Base-by-base conservation (phyloP, 805 yeast species). In the Pichia heedii region DNA sequence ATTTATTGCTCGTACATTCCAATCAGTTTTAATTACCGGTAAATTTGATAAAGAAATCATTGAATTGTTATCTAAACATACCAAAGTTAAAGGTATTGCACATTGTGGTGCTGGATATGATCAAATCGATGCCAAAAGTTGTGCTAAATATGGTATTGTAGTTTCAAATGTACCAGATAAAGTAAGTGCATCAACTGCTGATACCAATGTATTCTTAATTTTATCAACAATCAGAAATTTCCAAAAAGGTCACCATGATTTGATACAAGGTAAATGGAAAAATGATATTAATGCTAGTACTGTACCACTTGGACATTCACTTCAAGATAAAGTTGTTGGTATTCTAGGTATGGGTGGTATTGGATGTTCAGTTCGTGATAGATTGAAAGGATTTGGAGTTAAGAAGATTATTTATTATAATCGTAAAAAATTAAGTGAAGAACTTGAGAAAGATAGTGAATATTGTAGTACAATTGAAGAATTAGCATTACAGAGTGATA, bases 291-390 rank as follows among this genome's bases (percentile, higher is more conserved):
- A 67, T 45, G 76, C 68, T 5, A 83, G 81, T 3, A 72, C 79
- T 0, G n/a, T n/a, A n/a, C 72, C 78, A 7, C 61, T 76, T 36
- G 95, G 94, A 8, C 73, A 73, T 54, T 89, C 81, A 54, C 89
- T 93, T 21, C 77, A 70, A 48, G 86, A 85, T 15, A 81, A 81
- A 56, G 70, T 70, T 16, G 80, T 87, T 22, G 96, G 96, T 39
- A 79, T 87, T 43, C 66, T 84, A 41, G 96, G 96, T 13, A 72
- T 87, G 76, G 96, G 96, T 29, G 94, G 95, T 24, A 87, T 87
- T 63, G 96, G 96, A 37, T 74, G 87, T 44, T 83, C 86, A 32
- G 77, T 87, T 44, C 71, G 87, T 42, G 76, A 78, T 52, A 74
- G 90, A 53, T 70, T 84, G 49, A 62, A 65, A 50, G 90, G 90